Base-by-base conservation (phyloP, 148 eudicot species). In the Agrostemma githago region DNA sequence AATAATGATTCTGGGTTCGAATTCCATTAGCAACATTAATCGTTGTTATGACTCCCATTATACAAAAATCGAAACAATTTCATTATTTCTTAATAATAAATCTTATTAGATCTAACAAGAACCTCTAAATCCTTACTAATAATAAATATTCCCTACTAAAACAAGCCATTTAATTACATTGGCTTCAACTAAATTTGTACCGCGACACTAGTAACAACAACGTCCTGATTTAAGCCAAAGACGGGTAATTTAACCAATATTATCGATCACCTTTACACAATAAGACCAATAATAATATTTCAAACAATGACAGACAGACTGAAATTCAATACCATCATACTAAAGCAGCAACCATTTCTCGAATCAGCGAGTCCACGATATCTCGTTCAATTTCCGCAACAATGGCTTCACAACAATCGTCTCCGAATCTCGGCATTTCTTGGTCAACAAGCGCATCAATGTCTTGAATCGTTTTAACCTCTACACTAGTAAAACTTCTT, bases 391-490 rank as follows among this genome's bases (percentile, higher is more conserved):
- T 76, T 77, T 87, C 90, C 26, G 66, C 62, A 17, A 84, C 91
- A 20, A 94, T 71, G 4, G 80, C 78, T 26, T 86, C 90, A 6
- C 80, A 81, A 71, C 80, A 81, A 71, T 89, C 93, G 48, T 87
- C 96, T 61, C 81, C 70, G 48, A 61, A 34, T 56, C 17, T 26
- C 3, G 79, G 66, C 62, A 89, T 76, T 79, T 89, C 98, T 58
- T 54, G 75, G 19, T 82, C 93, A 10, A 94, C 84, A 64, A 94
- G 77, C 15, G 68, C 82, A 56, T 94, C 97, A 4, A 94, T 94
- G 38, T 94, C 98, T 67, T 91, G 93, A 0, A 91, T 85, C 39
- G 89, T 89, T 60, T 54, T 73, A 71, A 97, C 91, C 62, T 91
- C 68, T 5, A 81, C 79, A 39, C 80, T 75, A 5, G 92, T 91